These are phyloP conservation scores for Blepharisma japonicum DNA, from an alignment of 73 alveolate genomes.

Conservation along the genomic window DNA sequence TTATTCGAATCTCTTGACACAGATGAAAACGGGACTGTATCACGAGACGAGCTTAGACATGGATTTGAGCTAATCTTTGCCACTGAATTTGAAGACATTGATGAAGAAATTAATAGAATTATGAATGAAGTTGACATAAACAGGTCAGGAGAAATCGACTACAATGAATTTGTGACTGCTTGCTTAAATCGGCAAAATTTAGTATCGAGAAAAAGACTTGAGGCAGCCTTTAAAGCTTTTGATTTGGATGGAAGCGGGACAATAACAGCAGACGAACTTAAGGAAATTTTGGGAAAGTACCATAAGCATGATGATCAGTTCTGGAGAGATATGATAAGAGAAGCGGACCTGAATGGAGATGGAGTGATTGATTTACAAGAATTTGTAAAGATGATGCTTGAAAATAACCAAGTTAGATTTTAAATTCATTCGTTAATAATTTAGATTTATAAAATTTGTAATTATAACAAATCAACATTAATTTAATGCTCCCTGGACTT, in stretches of 20 bases:
- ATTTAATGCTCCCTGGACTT: too few relatives aligned
- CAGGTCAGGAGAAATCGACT: conserved; percentile 39
- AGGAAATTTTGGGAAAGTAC: conserved; percentile 69
- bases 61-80: too few relatives aligned
- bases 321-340: conserved; percentile 43
- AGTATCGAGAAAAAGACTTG: conserved; percentile 32
- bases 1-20: too few relatives aligned
- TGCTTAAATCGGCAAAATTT: conserved; percentile 31
- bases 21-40: too few relatives aligned
- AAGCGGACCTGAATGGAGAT: conserved; percentile 47
- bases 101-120: conserved; percentile 35
- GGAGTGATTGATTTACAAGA: conserved; percentile 46
- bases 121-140: conserved; percentile 33
- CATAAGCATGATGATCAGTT: conserved; percentile 34
- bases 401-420: too few relatives aligned
- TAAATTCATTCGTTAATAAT: too few relatives aligned
- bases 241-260: conserved; percentile 81
- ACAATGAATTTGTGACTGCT: conserved; percentile 37
- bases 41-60: too few relatives aligned
- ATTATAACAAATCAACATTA: too few relatives aligned
- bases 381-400: conserved; percentile 6
- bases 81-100: neutral
- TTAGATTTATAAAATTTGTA: too few relatives aligned
- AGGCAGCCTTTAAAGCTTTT: conserved; percentile 63
- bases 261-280: conserved; percentile 66